phyloP scores from a whole-genome alignment of 306 rosid genomes.

The Lagenaria siceraria region DNA sequence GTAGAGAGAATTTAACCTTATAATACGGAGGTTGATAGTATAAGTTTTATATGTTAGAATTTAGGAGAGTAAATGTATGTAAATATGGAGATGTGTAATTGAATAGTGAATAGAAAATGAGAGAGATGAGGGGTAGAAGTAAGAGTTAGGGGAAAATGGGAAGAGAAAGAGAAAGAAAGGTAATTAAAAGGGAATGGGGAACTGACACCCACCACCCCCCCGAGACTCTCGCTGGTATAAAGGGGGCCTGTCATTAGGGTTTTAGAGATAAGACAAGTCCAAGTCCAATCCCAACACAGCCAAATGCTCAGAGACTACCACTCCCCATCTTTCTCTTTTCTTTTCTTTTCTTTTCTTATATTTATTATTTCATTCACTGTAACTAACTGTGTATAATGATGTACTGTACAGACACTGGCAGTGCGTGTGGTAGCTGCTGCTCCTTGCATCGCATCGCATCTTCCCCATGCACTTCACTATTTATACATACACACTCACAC shows the following conservation, averaged over 20 bases:
- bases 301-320: background rate
- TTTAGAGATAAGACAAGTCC: slow-evolving; percentile 39
- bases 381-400: too few species aligned
- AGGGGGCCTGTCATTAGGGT: background rate
- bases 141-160: too few species aligned
- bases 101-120: too few species aligned
- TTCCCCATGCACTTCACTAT: background rate
- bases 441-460: background rate
- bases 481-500: too few species aligned
- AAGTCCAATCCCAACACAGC: background rate
- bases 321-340: background rate
- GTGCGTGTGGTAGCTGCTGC: background rate
- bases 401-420: background rate
- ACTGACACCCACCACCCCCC: background rate
- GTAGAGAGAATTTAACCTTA: too few species aligned
- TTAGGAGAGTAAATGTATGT: too few species aligned
- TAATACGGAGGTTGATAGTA: too few species aligned
- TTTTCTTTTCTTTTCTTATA: too few species aligned
- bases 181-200: background rate
- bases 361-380: background rate
- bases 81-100: too few species aligned
- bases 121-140: too few species aligned
- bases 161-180: too few species aligned
- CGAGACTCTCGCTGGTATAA: background rate
- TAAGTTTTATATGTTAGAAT: too few species aligned